Evolutionary conservation across 768 basidiomycete species (phyloP).

Genomic region (Rickenella mellea): DNA sequence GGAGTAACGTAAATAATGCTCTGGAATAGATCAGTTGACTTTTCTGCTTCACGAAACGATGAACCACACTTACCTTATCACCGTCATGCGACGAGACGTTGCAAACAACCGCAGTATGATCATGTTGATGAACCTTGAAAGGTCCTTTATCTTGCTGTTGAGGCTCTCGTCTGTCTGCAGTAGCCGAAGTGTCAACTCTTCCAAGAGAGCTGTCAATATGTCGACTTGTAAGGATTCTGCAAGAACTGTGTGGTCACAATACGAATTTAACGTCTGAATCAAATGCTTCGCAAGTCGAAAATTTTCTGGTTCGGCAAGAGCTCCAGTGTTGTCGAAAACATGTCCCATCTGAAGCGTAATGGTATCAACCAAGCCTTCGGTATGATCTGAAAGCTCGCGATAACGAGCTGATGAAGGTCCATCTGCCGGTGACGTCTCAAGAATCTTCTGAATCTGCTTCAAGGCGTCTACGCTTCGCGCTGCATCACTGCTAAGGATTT

Average conservation of each 20-base stretch:
- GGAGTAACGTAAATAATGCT: slow-evolving; percentile 70
- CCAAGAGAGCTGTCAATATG: slow-evolving; percentile 77
- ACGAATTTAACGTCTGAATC: slow-evolving; percentile 90
- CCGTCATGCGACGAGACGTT: slow-evolving; percentile 80
- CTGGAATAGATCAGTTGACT: slow-evolving; percentile 25
- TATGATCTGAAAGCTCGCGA: slow-evolving; percentile 68
- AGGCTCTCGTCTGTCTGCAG: slow-evolving; percentile 88
- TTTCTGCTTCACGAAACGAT: slow-evolving; percentile 4
- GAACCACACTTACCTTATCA: slow-evolving; percentile 61
- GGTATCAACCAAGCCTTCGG: slow-evolving; percentile 81
- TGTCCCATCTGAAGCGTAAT: slow-evolving; percentile 88
- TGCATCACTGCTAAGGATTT: slow-evolving; percentile 82
- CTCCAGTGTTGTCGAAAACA: slow-evolving; percentile 76
- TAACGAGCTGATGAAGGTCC: slow-evolving; percentile 63
- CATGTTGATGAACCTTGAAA: slow-evolving; percentile 98
- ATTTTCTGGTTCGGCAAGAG: slow-evolving; percentile 65
- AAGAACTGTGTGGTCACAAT: slow-evolving; percentile 84
- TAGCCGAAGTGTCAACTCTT: slow-evolving; percentile 84
- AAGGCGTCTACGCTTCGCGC: slow-evolving; percentile 83
- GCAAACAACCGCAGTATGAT: slow-evolving; percentile 91
- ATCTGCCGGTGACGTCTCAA: slow-evolving; percentile 66
- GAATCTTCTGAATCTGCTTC: slow-evolving; percentile 84
- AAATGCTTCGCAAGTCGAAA: slow-evolving; percentile 95
- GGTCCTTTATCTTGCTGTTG: slow-evolving; percentile 79
- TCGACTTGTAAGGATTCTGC: slow-evolving; percentile 82